Evolutionary conservation across 306 rosid genomes (phyloP), one percentile per base, ranked within the genome.

Genomic region (Gynostemma pentaphyllum): DNA sequence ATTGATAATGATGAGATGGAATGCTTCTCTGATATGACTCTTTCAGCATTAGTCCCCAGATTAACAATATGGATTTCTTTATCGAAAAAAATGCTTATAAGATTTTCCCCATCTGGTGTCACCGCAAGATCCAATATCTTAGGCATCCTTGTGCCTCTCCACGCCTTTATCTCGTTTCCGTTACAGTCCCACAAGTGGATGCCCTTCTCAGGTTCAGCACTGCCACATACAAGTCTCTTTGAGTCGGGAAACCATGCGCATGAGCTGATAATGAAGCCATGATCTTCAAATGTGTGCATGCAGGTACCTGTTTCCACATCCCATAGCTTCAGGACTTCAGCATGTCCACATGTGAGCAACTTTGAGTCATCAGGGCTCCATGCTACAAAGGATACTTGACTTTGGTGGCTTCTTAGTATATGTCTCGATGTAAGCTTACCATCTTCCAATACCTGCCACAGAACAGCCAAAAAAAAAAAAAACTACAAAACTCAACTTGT

Each of bases 161-260:
- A 91, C 18, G 92, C 81, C 59, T 84, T 88, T 59, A 85, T 65
- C 79, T 87, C 91, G 7, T 80, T 81, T 74, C 95, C 97, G 49
- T 65, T 79, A 41, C 95, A 87, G 70, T 88, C 92, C 89, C 96
- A 91, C 92, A 85, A 74, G 79, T 80, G 83, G 51, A 87, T 88
- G 56, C 97, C 97, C 69, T 78, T 87, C 78, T 83, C 89, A 24
- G 87, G 87, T 44, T 80, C 89, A 12, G 83, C 79, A 78, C 94
- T 85, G 85, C 96, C 96, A 79, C 98, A 87, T 27, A 82, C 92
- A 72, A 91, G 79, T 73, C 84, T 76, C 39, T 67, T 76, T 69
- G 97, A 87, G 83, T 85, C 80, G 3, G 96, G 96, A 85, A 87
- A 85, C 97, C 97, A 90, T 65, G 96, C 97, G 68, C 96, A 92